phyloP scores from a whole-genome alignment of 495 filamentous ascomycete genomes.

The Lasiosphaeris hirsuta region DNA sequence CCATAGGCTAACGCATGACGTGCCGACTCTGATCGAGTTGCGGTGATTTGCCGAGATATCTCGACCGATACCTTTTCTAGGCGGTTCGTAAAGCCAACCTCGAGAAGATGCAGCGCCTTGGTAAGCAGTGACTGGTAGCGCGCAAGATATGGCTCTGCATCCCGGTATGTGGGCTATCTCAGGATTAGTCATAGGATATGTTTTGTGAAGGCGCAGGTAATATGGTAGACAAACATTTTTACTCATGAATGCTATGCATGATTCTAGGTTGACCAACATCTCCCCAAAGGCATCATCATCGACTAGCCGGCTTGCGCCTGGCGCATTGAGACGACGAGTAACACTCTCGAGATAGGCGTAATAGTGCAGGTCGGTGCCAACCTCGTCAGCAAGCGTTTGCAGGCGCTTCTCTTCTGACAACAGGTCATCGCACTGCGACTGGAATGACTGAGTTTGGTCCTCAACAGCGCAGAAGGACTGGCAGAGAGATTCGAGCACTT shows the following conservation, averaged over 20 bases:
- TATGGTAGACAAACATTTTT: conserved; percentile 58
- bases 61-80: conserved; percentile 45
- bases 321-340: conserved; percentile 85
- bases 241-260: conserved; percentile 87
- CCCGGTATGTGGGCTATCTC: conserved; percentile 70
- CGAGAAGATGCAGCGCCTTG: conserved; percentile 52
- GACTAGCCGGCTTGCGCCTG: conserved; percentile 78
- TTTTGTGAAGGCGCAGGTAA: conserved; percentile 11
- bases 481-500: conserved; percentile 70
- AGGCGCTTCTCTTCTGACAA: conserved; percentile 74
- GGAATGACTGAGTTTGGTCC: conserved; percentile 83
- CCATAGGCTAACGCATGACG: conserved; percentile 51
- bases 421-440: conserved; percentile 84
- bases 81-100: conserved; percentile 45
- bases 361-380: conserved; percentile 82
- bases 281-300: conserved; percentile 78
- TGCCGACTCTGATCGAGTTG: conserved; percentile 47
- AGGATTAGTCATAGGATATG: conserved; percentile 17
- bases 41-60: conserved; percentile 42
- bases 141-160: conserved; percentile 83
- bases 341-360: conserved; percentile 90
- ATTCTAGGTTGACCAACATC: conserved; percentile 79
- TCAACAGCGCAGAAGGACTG: conserved; percentile 83
- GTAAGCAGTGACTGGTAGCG: conserved; percentile 79
- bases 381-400: conserved; percentile 69